Conservation (phyloP, 495 filamentous ascomycete species). For the Lindgomyces ingoldianus region DNA sequence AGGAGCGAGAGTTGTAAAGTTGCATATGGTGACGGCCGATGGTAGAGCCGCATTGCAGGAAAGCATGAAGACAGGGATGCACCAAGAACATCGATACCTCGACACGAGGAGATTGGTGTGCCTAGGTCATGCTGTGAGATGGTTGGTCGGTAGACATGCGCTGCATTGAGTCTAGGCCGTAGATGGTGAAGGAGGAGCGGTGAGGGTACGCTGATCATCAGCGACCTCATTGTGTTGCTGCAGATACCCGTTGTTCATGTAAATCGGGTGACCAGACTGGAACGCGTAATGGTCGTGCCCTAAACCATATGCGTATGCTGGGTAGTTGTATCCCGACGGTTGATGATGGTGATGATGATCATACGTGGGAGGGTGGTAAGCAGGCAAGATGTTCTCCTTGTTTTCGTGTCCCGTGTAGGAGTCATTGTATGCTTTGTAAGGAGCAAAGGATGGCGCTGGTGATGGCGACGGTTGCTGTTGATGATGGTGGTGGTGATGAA, state of each 20-base stretch:
- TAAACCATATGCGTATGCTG: constrained; percentile 24
- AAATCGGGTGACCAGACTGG: constrained; percentile 18
- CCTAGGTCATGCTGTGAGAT: constrained; percentile 5
- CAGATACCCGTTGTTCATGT: constrained; percentile 26
- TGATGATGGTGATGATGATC: constrained; percentile 17
- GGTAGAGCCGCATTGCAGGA: not conserved
- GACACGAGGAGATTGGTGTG: too few relatives aligned
- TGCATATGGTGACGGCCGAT: not conserved
- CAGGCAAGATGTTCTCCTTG: constrained; percentile 32
- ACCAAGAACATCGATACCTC: too few relatives aligned
- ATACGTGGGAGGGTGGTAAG: constrained; percentile 12
- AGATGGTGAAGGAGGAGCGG: constrained; percentile 38
- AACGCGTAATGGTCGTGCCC: constrained; percentile 23
- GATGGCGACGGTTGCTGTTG: constrained; percentile 22
- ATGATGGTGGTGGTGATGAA: constrained; percentile 19
- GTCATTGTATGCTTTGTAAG: constrained; percentile 30
- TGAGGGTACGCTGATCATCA: constrained; percentile 38
- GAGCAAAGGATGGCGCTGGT: constrained; percentile 13
- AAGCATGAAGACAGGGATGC: not conserved
- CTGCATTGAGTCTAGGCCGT: constrained; percentile 23
- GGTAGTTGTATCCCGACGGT: constrained; percentile 8
- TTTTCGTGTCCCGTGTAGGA: constrained; percentile 17
- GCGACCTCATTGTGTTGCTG: constrained; percentile 21
- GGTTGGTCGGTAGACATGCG: constrained; percentile 19
- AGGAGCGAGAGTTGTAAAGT: constrained; percentile 22